These are phyloP conservation scores for Mortierella sp. DNA, from an alignment of 371 early-diverging fungal genomes.

Conservation along the genomic window DNA sequence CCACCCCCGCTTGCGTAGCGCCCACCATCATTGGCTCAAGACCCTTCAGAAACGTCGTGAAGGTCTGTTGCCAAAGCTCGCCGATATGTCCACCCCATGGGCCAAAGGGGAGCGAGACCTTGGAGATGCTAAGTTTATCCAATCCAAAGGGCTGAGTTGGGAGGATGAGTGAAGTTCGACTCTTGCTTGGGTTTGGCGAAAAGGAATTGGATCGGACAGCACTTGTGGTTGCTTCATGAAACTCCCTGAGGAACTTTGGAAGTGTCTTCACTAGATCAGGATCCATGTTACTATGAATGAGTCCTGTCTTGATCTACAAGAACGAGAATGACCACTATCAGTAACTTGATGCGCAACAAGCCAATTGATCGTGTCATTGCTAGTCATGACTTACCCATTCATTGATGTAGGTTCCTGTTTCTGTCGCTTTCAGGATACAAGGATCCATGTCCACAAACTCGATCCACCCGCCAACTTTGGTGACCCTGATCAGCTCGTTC, in stretches of 20 bases:
- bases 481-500: conserved; percentile 56
- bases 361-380: too few species aligned
- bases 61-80: conserved; percentile 50
- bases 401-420: conserved; percentile 41
- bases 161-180: background rate
- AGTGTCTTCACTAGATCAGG: conserved; percentile 41
- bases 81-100: conserved; percentile 48
- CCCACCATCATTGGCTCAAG: conserved; percentile 49
- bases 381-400: conserved; percentile 39
- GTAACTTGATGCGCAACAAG: too few species aligned
- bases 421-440: conserved; percentile 36
- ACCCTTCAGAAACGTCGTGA: conserved; percentile 27
- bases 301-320: conserved; percentile 45
- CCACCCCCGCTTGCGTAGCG: conserved; percentile 39
- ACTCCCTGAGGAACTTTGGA: conserved; percentile 37
- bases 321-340: background rate
- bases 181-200: background rate
- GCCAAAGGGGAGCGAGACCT: conserved; percentile 40
- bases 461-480: conserved; percentile 61
- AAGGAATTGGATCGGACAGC: conserved; percentile 1
- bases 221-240: conserved; percentile 24
- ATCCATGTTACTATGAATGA: conserved; percentile 51
- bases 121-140: conserved; percentile 21
- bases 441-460: conserved; percentile 59
- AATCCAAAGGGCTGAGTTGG: conserved; percentile 32